phyloP scores from a whole-genome alignment of 805 yeast genomes.

The Wickerhamiella slavikovae region DNA sequence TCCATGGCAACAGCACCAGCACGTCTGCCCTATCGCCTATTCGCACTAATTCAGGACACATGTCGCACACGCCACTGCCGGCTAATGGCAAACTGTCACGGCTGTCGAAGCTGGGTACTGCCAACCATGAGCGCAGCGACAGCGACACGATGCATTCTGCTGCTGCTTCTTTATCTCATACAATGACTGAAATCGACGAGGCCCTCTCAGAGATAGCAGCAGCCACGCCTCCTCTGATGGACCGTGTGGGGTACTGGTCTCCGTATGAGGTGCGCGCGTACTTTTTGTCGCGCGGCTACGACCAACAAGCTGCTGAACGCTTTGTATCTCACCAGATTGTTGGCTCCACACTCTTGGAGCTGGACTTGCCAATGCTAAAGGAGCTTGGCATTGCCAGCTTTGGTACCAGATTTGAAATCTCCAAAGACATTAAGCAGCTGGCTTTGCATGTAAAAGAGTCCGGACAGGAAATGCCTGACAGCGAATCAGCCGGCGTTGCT shows the following conservation, averaged over 20 bases:
- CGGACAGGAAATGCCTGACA: conserved; percentile 1
- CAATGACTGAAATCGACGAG: conserved; percentile 21
- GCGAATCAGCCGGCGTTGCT: not conserved
- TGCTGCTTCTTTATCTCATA: conserved; percentile 26
- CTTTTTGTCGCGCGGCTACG: conserved; percentile 55
- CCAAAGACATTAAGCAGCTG: conserved; percentile 61
- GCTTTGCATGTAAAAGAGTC: conserved; percentile 11
- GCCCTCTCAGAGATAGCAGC: conserved; percentile 18
- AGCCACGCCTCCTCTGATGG: conserved; percentile 6
- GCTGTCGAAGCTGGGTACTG: not conserved
- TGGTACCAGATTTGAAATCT: conserved; percentile 86
- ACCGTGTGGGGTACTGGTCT: conserved; percentile 35
- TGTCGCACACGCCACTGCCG: not conserved
- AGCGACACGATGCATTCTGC: too few relatives aligned
- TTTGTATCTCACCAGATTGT: conserved; percentile 78
- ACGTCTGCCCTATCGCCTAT: not conserved
- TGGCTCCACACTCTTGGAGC: conserved; percentile 65
- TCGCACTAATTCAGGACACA: not conserved
- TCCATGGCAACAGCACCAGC: not conserved
- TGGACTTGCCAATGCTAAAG: conserved; percentile 69
- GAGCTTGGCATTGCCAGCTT: conserved; percentile 83
- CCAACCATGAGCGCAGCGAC: not conserved
- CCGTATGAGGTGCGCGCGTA: conserved; percentile 71
- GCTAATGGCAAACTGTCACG: not conserved
- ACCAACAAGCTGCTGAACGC: conserved; percentile 48